Evolutionary conservation across 2,329 filamentous ascomycete genomes (phyloP).

Genomic region (Kalmusia sp.): DNA sequence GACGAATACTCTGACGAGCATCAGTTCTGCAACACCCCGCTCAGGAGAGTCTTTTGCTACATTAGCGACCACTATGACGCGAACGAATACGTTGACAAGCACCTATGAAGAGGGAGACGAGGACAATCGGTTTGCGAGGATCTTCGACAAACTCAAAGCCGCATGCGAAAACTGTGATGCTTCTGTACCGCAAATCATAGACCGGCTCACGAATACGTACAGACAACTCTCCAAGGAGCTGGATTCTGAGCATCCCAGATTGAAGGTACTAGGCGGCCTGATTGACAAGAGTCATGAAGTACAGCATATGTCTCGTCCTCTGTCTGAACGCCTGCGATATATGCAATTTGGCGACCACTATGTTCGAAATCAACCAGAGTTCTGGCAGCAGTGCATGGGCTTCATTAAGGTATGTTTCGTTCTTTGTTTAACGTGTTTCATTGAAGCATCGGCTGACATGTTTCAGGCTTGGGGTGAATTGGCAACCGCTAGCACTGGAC

Average conservation of each 20-base stretch:
- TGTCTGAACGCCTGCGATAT: constrained; percentile 75
- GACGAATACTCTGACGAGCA: constrained; percentile 60
- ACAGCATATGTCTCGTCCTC: constrained; percentile 74
- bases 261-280: constrained; percentile 60
- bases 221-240: constrained; percentile 37
- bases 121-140: constrained; percentile 80
- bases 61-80: constrained; percentile 53
- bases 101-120: constrained; percentile 72
- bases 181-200: constrained; percentile 65
- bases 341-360: constrained; percentile 88
- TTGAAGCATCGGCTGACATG: constrained; percentile 38
- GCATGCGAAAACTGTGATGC: constrained; percentile 77
- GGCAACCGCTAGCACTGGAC: constrained; percentile 51
- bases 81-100: constrained; percentile 62
- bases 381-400: constrained; percentile 75
- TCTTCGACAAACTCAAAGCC: constrained; percentile 77
- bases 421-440: constrained; percentile 19
- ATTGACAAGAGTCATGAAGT: constrained; percentile 75
- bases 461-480: constrained; percentile 70
- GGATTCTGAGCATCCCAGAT: constrained; percentile 41
- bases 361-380: constrained; percentile 68
- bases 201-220: constrained; percentile 36
- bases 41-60: constrained; percentile 82
- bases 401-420: constrained; percentile 64
- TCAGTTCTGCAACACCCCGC: constrained; percentile 69